Percentiles rank a stretch among this genome's conserved stretches.
Conservation (phyloP, 345 rosid genomes). For the Angophora floribunda region DNA sequence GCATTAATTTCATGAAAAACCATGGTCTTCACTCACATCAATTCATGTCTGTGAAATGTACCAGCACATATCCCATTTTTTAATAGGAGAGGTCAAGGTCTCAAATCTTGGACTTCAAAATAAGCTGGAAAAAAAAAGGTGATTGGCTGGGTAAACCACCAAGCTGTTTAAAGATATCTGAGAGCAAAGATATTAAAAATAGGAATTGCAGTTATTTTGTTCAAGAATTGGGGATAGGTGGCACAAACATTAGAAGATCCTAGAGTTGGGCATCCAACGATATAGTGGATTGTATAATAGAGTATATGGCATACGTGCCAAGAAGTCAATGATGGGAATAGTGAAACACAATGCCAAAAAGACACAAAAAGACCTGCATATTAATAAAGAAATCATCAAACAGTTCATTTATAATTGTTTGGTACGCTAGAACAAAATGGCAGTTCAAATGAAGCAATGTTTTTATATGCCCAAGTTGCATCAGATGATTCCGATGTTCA, state of each 20-base stretch:
- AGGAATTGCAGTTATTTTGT: neutral
- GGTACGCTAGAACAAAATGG: neutral
- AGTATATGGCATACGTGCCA: neutral
- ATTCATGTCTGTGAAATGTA: neutral
- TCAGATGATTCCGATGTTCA: neutral
- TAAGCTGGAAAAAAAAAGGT: neutral
- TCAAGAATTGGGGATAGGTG: neutral
- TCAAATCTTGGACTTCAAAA: neutral
- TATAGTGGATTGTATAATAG: neutral
- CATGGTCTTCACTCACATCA: neutral
- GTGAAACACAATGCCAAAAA: neutral
- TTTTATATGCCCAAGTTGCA: neutral
- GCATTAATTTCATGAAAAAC: neutral
- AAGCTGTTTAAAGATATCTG: neutral
- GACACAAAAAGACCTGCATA: neutral
- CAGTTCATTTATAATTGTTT: neutral
- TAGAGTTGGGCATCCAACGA: neutral
- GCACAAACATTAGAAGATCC: neutral
- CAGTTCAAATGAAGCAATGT: neutral
- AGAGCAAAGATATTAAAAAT: neutral
- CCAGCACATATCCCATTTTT: neutral
- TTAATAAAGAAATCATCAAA: neutral
- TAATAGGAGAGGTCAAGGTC: neutral
- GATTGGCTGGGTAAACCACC: neutral
- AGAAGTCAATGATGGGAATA: neutral